Evolutionary conservation across 1,284 basidiomycete genomes (phyloP), one percentile per base, ranked within the genome.

Genomic region (Pseudozyma pruni): DNA sequence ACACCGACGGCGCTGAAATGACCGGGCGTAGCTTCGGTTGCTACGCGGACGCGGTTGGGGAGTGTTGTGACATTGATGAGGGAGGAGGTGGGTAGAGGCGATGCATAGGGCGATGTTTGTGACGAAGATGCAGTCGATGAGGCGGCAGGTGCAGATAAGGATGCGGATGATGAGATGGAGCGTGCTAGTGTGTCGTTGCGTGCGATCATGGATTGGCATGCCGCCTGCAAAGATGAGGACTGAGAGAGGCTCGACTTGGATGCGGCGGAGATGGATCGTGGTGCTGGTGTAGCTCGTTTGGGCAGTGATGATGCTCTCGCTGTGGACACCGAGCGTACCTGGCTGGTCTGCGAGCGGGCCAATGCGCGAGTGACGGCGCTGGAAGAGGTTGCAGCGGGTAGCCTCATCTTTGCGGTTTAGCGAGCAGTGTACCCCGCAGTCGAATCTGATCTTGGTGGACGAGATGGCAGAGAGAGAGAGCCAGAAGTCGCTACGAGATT

Each of bases 1-100:
- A 98, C 87, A 16, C 94, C 95, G 1, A 96, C 87, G 1, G 94
- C 91, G 47, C 94, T 91, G 83, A 98, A 98, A 84, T 98, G 94
- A 9, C 94, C 93, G 0, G 94, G 94, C 1, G 91, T 91, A 2
- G 87, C 86, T 83, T 97, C 93, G 11, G 94, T 96, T 14, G 92
- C 93, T 44, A 98, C 93, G 63, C 93, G 87, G 49, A 98, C 88
- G 83, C 90, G 91, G 84, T 97, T 98, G 4, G 93, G 89, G 1
- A 98, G 86, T 0, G 92, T 94, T 0, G 94, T 94, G 39, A 95
- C 66, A 37, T 79, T 59, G 42, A 68, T 62, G 46, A 74, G 57
- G 11, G 75, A 56, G 1, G 72, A 64, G 9, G 60, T 46, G 10
- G 74, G 56, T 10, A 72, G 31, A 17, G 67, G 67, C 11, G 67